A percentile compares a stretch with the other conserved stretches of the same genome.
Conservation (phyloP, 768 basidiomycete species). For the Hydnomerulius pinastri region DNA sequence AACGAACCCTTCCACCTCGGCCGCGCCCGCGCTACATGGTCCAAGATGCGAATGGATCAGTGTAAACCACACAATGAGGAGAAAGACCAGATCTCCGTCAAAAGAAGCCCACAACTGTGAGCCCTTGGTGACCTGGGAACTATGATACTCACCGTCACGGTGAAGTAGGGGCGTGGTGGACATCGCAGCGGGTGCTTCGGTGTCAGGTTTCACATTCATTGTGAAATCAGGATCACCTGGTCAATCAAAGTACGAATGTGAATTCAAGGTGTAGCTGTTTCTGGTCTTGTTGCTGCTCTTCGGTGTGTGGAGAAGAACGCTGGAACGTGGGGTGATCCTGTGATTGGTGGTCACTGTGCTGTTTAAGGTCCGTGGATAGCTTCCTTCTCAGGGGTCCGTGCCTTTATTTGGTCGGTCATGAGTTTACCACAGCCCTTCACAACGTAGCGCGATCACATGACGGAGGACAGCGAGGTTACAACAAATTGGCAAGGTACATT, state of each 20-base stretch:
- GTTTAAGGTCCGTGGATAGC: background rate
- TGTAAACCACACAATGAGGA: too few species aligned
- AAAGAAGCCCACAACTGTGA: background rate
- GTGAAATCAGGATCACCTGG: background rate
- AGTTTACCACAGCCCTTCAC: too few species aligned
- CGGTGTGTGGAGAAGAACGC: conserved; percentile 7
- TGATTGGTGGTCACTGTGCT: too few species aligned
- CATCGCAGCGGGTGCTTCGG: background rate
- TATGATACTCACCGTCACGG: conserved; percentile 9
- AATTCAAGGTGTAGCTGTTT: background rate
- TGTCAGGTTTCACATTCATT: conserved; percentile 10
- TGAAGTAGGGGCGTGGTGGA: conserved; percentile 21
- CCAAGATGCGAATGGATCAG: too few species aligned
- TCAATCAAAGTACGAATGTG: background rate
- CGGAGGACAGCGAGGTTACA: too few species aligned
- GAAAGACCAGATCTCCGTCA: too few species aligned
- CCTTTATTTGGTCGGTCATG: background rate
- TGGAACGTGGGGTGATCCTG: background rate
- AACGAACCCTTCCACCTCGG: conserved; percentile 2
- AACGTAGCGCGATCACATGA: too few species aligned
- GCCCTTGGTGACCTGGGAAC: background rate
- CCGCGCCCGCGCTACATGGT: conserved; percentile 2
- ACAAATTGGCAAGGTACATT: too few species aligned
- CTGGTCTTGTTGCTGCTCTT: background rate
- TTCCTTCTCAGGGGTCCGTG: background rate